A percentile compares a stretch with the other conserved stretches of the same genome.
phyloP scores from a whole-genome alignment of 2,329 filamentous ascomycete species.

The Ascochyta rabiei region DNA sequence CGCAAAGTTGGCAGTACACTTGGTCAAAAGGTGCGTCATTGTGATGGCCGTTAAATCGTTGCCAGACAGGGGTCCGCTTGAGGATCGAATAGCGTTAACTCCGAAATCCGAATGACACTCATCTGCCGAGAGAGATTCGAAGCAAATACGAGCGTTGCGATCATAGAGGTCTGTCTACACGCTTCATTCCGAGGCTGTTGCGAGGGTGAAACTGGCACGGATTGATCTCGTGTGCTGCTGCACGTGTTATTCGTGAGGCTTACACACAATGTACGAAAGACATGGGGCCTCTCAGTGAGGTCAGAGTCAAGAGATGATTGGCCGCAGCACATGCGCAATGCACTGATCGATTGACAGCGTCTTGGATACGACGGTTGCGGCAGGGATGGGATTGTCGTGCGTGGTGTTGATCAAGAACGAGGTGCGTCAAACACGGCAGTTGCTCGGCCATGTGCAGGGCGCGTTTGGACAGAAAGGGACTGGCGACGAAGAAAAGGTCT shows the following conservation, averaged over 20 bases:
- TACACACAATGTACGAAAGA: not conserved
- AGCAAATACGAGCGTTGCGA: not conserved
- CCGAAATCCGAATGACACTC: slow-evolving; percentile 2
- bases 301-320: not conserved
- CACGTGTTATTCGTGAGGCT: not conserved
- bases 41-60: slow-evolving; percentile 11
- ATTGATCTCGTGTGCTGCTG: not conserved
- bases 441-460: slow-evolving; percentile 10
- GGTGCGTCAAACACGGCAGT: slow-evolving; percentile 3
- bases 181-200: not conserved
- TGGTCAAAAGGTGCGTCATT: slow-evolving; percentile 4
- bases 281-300: not conserved
- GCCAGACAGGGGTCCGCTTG: slow-evolving; percentile 4
- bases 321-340: not conserved
- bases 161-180: not conserved
- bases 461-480: not conserved
- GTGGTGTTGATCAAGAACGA: slow-evolving; percentile 2
- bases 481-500: not conserved
- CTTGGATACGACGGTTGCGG: not conserved
- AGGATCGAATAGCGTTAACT: not conserved
- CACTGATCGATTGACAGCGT: not conserved
- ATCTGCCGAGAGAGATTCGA: slow-evolving; percentile 1
- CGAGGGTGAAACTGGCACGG: not conserved
- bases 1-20: not conserved
- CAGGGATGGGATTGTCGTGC: not conserved